Base-by-base conservation (phyloP, 164 flowering plant genomes). In the Cinnamomum chago region DNA sequence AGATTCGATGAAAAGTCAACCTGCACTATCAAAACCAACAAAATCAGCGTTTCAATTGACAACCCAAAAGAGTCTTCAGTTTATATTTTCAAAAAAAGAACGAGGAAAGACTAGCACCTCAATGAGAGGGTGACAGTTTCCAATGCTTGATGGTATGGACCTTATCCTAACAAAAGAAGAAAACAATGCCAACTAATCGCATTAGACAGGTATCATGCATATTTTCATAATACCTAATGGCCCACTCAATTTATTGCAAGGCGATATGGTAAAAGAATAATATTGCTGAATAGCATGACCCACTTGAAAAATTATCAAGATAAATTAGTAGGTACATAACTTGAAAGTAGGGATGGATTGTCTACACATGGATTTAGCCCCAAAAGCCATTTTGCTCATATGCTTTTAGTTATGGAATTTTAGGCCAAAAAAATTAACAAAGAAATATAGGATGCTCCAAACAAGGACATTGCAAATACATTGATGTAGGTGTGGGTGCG, bases 1-100 rank as follows among this genome's bases (percentile, higher is more conserved):
- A 88, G 88, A 86, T 94, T 94, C 50, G 90, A 86, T 72, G 97
- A 91, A 71, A 94, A 84, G 82, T 94, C 92, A 79, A 91, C 83
- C 97, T 94, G 86, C 77, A 58, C 68, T 28, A 40, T 50, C 4
- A 68, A 0, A 69, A 76, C 71, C 68, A 66, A 23, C 13, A 58
- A 50, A 3, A 5, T 27, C 47, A n/a, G 15, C 24, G 11, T 70
- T 70, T 18, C 5, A 74, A 58, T 74, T 51, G 9, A 62, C 24
- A 75, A 69, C 28, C 30, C 22, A 58, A 35, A 75, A 15, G 77
- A 35, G 2, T n/a, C 50, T 67, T 15, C 9, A 40, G 24, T 30
- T 27, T 9, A 68, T 12, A 30, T n/a, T 65, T 15, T 10, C 24
- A 25, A 62, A 12, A 55, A 15, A 3, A 20, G 13, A 55, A 3